Base-by-base conservation (phyloP, 306 rosid genomes). In the Coriaria nepalensis region DNA sequence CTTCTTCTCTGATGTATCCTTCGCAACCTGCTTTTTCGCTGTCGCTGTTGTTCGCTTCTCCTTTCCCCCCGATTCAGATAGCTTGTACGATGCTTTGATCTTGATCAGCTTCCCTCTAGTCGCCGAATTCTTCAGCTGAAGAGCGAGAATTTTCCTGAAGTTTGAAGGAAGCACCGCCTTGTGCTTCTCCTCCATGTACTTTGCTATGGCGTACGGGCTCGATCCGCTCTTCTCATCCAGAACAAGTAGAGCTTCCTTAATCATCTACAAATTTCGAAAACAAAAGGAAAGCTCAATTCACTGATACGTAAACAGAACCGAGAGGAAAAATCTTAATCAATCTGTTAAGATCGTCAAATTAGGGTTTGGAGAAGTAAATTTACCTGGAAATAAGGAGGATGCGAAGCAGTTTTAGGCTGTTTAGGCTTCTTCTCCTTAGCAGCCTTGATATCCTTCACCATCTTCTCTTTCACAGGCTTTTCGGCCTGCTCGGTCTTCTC, bases 351-450 rank as follows among this genome's bases (percentile, higher is more conserved):
- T 20, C 29, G 3, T 20, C 29, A 20, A 20, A 20, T 20, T 1
- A 20, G 29, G 29, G 29, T 20, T 20, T 20, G 29, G 3, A 20
- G 29, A 20, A 20, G 29, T 20, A 20, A 20, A 20, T 20, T 0
- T 59, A 87, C 96, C 86, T 83, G 81, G 64, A 87, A 78, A 37
- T 87, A 87, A 0, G 96, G 94, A 45, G 94, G 96, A 59, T 83
- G 96, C 0, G 88, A 56, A 38, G 80, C 76, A 5, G 71, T 47
- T 66, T 82, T 87, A 8, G 73, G 37, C 56, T 77, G 65, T 40
- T 47, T 72, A 0, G 87, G 79, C 58, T 77, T 80, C 72, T 71
- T 71, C 65, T 70, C 87, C 44, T 65, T 80, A 0, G 73, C 57
- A 14, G 50, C 64, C 60, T 45, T 65, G 4, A 87, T 53, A 33